A percentile compares a stretch with the other conserved stretches of the same genome.
Conservation (phyloP, 306 rosid genomes). For the Echinosophora koreensis region DNA sequence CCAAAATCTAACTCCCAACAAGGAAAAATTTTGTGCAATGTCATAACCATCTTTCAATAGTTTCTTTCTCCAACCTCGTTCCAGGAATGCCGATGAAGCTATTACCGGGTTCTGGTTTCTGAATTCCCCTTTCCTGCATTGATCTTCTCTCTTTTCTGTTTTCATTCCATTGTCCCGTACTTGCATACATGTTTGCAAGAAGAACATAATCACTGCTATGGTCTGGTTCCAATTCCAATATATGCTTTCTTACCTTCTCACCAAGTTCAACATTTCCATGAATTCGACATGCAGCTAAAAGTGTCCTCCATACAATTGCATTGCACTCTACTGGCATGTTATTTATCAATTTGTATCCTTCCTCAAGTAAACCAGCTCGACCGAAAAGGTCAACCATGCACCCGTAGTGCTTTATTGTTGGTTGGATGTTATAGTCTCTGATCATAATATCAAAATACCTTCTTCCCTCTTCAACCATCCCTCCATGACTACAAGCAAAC, state of each 20-base stretch:
- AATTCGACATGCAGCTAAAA: conserved; percentile 70
- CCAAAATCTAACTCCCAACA: background rate
- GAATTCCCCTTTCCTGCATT: conserved; percentile 56
- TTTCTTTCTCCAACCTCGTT: conserved; percentile 10
- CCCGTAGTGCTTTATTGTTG: conserved; percentile 81
- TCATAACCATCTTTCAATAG: conserved; percentile 28
- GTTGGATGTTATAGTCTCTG: conserved; percentile 58
- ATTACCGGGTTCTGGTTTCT: conserved; percentile 68
- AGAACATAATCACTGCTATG: conserved; percentile 84
- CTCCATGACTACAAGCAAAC: conserved; percentile 80
- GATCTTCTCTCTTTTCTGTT: conserved; percentile 61
- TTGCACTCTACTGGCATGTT: conserved; percentile 71
- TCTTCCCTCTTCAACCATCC: conserved; percentile 73
- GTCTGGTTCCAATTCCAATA: conserved; percentile 66
- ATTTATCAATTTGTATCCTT: conserved; percentile 64
- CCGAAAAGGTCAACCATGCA: conserved; percentile 86
- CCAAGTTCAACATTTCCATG: conserved; percentile 70
- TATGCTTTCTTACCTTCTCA: conserved; percentile 68
- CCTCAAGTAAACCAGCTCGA: conserved; percentile 73
- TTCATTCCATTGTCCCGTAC: conserved; percentile 67
- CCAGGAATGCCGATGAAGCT: conserved; percentile 53
- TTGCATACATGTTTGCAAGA: conserved; percentile 78
- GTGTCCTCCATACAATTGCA: conserved; percentile 80
- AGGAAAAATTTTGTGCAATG: background rate
- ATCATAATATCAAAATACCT: conserved; percentile 59